Base-by-base conservation (phyloP, 805 yeast genomes). In the Monosporozyma aerobia region DNA sequence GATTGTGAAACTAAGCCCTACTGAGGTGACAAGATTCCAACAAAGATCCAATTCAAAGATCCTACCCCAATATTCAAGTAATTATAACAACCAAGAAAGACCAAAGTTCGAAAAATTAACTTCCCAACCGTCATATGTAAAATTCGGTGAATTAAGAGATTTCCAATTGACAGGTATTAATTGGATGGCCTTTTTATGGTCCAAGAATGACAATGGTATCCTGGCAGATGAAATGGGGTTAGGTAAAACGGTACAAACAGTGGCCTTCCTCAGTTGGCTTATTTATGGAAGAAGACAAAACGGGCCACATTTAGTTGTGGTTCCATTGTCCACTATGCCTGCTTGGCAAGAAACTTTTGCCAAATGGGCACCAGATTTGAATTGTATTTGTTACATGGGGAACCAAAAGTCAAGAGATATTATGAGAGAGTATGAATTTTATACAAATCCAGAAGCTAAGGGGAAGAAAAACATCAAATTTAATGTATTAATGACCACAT, bases 341-440 rank as follows among this genome's bases (percentile, higher is more conserved):
- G 96, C 99, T 0, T 94, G 99, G 99, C 98, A 94, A 72, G 99
- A 94, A 66, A 94, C 99, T 2, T 88, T 94, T 69, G 98, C 94
- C 61, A 81, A 83, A 63, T 94, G 99, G 99, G 80, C 99, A 0
- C 98, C 99, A 2, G 98, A 90, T 65, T 75, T 94, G 55, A 94
- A 95, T 66, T 89, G 92, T 69, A 81, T 94, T 56, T 89, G 88
- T 63, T 94, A 92, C 65, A 77, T 90, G 75, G 99, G 99, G 50
- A 94, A 94, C 67, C 82, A 94, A 39, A 80, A 82, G 63, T 83
- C 98, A 2, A 82, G 99, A 64, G 79, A 80, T 59, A 81, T 81
- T 2, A 86, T 94, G 33, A 77, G 96, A 56, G 90, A 89, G 27
- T 79, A 82, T 68, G 99, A 94, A 71, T 87, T 89, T 65, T 90